Evolutionary conservation across 2,329 filamentous ascomycete species (phyloP).

Genomic region (Trichoderma endophyticum): DNA sequence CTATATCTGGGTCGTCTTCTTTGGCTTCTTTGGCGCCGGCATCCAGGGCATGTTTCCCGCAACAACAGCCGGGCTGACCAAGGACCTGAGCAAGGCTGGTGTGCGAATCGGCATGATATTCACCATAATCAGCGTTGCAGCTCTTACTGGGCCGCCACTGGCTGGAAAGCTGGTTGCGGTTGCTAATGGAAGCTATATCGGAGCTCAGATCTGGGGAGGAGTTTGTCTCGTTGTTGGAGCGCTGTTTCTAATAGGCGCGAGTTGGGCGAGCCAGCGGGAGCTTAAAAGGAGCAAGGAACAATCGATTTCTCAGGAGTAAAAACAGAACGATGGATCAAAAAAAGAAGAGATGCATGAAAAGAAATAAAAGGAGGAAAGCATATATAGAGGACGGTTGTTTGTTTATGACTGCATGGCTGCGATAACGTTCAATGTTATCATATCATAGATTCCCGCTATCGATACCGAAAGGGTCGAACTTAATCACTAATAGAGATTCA

Average conservation of each 20-base stretch:
- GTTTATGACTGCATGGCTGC: neutral
- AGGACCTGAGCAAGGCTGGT: constrained; percentile 52
- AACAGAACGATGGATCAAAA: neutral
- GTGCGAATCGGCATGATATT: constrained; percentile 60
- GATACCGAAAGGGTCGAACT: neutral
- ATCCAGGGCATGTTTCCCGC: constrained; percentile 67
- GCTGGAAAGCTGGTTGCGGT: constrained; percentile 49
- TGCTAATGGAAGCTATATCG: constrained; percentile 43
- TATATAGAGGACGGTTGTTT: neutral
- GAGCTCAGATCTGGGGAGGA: constrained; percentile 52
- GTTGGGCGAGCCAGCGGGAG: constrained; percentile 31
- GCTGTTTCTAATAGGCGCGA: constrained; percentile 40
- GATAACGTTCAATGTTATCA: neutral
- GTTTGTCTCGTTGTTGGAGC: constrained; percentile 42
- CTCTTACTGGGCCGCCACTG: constrained; percentile 53
- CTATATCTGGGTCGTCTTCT: constrained; percentile 61
- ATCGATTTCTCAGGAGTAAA: neutral
- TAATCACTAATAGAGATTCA: neutral
- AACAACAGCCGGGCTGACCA: constrained; percentile 42
- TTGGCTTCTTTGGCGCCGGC: constrained; percentile 61
- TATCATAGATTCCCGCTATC: constrained; percentile 1
- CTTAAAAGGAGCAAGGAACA: constrained; percentile 13
- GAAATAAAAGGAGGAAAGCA: neutral
- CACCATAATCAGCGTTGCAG: constrained; percentile 52
- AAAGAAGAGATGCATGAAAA: neutral